Evolutionary conservation across 2,329 filamentous ascomycete species (phyloP), one percentile per base, ranked within the genome.

Genomic region (Moelleriella libera): DNA sequence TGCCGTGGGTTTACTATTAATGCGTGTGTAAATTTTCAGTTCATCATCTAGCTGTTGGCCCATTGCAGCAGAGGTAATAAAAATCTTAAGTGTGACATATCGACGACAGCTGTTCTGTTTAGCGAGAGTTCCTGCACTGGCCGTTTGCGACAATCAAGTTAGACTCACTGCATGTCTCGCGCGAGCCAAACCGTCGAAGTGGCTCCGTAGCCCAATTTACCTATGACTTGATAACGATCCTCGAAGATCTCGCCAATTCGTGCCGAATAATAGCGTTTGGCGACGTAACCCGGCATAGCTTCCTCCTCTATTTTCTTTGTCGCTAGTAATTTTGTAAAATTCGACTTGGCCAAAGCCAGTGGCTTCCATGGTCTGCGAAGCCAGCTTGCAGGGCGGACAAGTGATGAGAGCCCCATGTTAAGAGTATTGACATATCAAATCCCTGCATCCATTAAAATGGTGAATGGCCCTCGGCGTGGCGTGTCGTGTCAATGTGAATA

Each of bases 191-290:
- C 53, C 0, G 57, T 60, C 1, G 58, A 60, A 5, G 50, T 52
- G 4, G 54, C 53, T 6, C 58, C 57, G 31, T 52, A 60, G 1
- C 58, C 58, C 12, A 60, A 49, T 45, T 60, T 60, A 3, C 54
- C 52, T 1, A 57, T 47, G 4, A 58, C 54, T 10, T 59, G 49
- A 21, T 59, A 60, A 1, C 52, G 50, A 4, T 49, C 50, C 40
- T 47, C 47, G 29, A 59, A 50, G 2, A 58, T 41, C 11, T 58
- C 47, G 2, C 55, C 58, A 30, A 56, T 53, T 1, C 45, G 45
- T 5, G 56, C 51, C 10, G 58, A 55, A 44, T 56, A 60, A 42
- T 53, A 60, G 2, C 49, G 51, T 28, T 50, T 50, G 7, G 51
- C 47, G 10, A 52, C n/a, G 43, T 59, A 59, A 34, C 46, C 49